phyloP scores from a whole-genome alignment of 1,284 basidiomycete genomes.

The Cutaneotrichosporon sp. region DNA sequence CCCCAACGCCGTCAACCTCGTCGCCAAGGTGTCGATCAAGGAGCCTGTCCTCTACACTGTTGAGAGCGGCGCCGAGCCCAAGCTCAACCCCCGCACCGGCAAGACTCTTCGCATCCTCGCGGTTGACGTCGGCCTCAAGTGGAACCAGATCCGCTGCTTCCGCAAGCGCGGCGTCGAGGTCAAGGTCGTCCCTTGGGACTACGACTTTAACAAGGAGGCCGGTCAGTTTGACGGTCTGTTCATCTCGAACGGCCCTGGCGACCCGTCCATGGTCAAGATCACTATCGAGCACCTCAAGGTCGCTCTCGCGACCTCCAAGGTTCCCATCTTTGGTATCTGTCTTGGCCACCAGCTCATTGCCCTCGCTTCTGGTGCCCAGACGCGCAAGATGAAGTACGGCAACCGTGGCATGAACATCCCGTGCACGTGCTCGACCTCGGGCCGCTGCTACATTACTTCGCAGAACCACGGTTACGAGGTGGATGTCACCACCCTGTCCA shows the following conservation, averaged over 20 bases:
- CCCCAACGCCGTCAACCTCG: constrained; percentile 87
- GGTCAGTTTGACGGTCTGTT: constrained; percentile 93
- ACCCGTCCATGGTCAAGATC: constrained; percentile 78
- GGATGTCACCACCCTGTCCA: constrained; percentile 72
- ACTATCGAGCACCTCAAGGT: constrained; percentile 72
- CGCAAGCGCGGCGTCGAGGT: constrained; percentile 88
- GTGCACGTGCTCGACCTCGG: constrained; percentile 89
- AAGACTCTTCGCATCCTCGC: constrained; percentile 82
- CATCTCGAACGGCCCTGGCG: constrained; percentile 96
- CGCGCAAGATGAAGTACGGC: constrained; percentile 99
- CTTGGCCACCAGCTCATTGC: constrained; percentile 97
- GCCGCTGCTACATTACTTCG: constrained; percentile 97
- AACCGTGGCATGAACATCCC: constrained; percentile 99
- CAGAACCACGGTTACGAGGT: constrained; percentile 99
- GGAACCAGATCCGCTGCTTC: constrained; percentile 98
- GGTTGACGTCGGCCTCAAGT: constrained; percentile 98
- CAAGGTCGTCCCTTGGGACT: constrained; percentile 96
- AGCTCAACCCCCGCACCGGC: constrained; percentile 72
- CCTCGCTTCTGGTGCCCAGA: constrained; percentile 87
- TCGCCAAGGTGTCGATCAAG: constrained; percentile 78
- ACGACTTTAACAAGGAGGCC: constrained; percentile 76
- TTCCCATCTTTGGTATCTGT: constrained; percentile 98
- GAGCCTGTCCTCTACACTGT: constrained; percentile 68
- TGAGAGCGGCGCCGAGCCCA: constrained; percentile 56
- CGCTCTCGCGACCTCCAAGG: constrained; percentile 70